These are phyloP conservation scores for Ustilago hordei DNA, from an alignment of 1,284 basidiomycete genomes.

Conservation along the genomic window DNA sequence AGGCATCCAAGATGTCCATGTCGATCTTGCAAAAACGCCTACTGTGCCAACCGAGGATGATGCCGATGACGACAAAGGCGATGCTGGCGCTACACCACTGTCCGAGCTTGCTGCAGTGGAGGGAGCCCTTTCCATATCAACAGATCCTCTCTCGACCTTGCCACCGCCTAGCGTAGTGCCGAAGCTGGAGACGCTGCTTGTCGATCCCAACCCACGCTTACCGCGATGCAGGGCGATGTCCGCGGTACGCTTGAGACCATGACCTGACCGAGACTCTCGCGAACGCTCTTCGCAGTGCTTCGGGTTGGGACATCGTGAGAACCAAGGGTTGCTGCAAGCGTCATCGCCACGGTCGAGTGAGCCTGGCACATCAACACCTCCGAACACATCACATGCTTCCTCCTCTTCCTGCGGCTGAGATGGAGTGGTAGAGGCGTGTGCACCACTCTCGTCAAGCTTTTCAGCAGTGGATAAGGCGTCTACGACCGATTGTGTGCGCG, in stretches of 20 bases:
- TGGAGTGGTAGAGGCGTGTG: background rate
- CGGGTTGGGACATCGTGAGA: conserved; percentile 60
- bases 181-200: conserved; percentile 42
- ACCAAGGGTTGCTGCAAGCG: conserved; percentile 57
- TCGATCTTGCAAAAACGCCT: conserved; percentile 6
- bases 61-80: conserved; percentile 31
- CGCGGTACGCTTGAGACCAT: conserved; percentile 15
- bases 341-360: conserved; percentile 60
- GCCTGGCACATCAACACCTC: conserved; percentile 41
- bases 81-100: conserved; percentile 24
- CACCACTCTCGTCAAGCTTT: background rate
- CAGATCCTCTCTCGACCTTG: conserved; percentile 16
- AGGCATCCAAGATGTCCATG: conserved; percentile 17
- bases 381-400: conserved; percentile 40
- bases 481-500: conserved; percentile 20
- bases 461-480: conserved; percentile 16
- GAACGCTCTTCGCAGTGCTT: conserved; percentile 35
- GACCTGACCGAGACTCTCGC: conserved; percentile 17
- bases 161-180: conserved; percentile 39
- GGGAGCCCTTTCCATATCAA: conserved; percentile 28
- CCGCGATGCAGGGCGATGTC: conserved; percentile 34
- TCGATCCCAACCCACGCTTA: conserved; percentile 39
- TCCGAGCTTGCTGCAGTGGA: conserved; percentile 44
- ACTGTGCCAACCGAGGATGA: conserved; percentile 39
- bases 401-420: conserved; percentile 6